These are phyloP conservation scores for Fusarium zealandicum DNA, from an alignment of 2,329 filamentous ascomycete species.

Conservation along the genomic window DNA sequence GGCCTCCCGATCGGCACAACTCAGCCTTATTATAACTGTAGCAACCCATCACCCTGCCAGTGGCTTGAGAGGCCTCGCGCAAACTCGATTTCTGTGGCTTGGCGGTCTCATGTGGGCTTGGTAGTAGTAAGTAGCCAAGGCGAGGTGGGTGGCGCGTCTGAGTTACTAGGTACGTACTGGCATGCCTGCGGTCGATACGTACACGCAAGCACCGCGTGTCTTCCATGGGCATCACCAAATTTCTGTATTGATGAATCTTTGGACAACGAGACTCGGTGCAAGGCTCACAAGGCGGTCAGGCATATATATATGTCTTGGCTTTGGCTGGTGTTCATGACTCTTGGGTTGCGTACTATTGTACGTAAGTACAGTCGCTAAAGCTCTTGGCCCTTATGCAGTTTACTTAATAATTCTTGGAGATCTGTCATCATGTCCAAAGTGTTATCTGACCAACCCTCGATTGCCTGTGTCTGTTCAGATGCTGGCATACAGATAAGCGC, in stretches of 20 bases:
- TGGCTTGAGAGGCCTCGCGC: conserved; percentile 30
- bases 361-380: too few species aligned
- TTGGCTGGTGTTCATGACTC: too few species aligned
- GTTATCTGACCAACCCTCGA: background rate
- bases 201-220: background rate
- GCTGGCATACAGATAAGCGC: conserved; percentile 1
- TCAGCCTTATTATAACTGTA: conserved; percentile 14
- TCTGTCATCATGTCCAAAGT: too few species aligned
- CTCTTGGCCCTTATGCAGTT: too few species aligned
- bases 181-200: background rate
- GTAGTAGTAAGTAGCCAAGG: too few species aligned
- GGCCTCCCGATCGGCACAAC: background rate
- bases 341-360: too few species aligned
- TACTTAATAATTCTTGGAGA: too few species aligned
- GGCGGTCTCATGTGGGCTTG: too few species aligned
- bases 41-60: background rate
- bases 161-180: too few species aligned
- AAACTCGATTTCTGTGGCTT: conserved; percentile 11
- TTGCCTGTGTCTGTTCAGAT: background rate
- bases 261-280: background rate
- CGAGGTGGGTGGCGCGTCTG: conserved; percentile 8
- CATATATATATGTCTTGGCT: too few species aligned
- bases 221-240: background rate
- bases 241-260: background rate
- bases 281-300: too few species aligned